Evolutionary conservation across 1,139 yeast species (phyloP).

Genomic region (Diutina scorzettiae): DNA sequence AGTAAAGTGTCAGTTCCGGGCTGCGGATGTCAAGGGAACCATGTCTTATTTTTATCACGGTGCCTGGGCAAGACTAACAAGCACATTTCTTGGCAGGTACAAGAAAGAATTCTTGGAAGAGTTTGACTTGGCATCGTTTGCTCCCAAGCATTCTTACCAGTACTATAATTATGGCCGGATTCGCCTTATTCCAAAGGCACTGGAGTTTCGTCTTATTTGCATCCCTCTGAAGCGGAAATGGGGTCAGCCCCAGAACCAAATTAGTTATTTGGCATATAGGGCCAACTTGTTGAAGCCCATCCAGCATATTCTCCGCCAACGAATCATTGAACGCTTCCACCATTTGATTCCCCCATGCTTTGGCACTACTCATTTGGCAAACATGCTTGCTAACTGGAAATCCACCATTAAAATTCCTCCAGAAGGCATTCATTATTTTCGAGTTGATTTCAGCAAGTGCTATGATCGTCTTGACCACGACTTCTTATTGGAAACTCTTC

Average conservation of each 20-base stretch:
- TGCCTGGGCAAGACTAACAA: neutral
- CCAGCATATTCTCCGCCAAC: neutral
- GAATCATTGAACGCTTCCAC: neutral
- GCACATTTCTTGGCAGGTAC: neutral
- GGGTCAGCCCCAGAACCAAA: neutral
- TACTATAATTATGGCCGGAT: neutral
- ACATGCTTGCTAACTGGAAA: neutral
- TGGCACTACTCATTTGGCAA: neutral
- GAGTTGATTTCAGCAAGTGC: constrained; percentile 1
- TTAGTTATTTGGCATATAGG: neutral
- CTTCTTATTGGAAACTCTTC: neutral
- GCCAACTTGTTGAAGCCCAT: neutral
- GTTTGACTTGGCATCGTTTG: neutral
- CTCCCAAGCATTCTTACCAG: neutral
- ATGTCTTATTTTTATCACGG: neutral
- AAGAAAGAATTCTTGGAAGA: neutral
- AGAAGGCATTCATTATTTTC: neutral
- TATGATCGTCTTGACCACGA: neutral
- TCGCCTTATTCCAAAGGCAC: neutral
- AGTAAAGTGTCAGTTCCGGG: neutral
- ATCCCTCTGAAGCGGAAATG: neutral
- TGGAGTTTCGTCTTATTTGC: constrained; percentile 3
- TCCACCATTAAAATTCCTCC: neutral
- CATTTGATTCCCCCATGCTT: neutral
- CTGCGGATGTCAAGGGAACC: neutral